Conservation (phyloP, 345 rosid genomes). For the Cardamine chenopodiifolia region DNA sequence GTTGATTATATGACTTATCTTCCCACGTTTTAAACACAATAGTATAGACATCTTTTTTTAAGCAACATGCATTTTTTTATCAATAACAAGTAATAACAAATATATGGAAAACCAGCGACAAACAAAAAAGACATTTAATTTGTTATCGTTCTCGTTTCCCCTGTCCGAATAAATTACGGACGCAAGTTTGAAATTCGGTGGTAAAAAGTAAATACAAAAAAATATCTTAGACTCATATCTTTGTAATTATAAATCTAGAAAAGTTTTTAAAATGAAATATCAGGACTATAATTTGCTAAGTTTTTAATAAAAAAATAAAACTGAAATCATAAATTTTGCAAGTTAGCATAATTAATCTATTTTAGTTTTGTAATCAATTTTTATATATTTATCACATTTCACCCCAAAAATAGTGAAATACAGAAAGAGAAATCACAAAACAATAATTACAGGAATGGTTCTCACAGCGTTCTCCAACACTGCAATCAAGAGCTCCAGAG, state of each 20-base stretch:
- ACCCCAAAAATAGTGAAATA: not conserved
- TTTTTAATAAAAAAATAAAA: no score
- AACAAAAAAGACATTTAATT: not conserved
- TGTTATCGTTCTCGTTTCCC: not conserved
- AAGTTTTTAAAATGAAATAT: not conserved
- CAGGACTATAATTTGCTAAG: not conserved
- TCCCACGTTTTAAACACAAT: not conserved
- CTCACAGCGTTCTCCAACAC: conserved; percentile 37
- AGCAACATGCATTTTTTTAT: not conserved
- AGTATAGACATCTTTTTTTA: not conserved
- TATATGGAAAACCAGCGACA: not conserved
- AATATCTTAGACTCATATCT: not conserved
- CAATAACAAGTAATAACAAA: not conserved
- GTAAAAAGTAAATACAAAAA: no score
- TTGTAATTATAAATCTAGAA: not conserved
- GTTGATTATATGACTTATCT: not conserved
- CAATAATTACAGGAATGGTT: not conserved
- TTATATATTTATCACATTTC: not conserved
- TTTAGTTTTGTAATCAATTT: not conserved
- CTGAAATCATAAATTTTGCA: no score
- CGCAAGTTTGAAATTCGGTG: not conserved
- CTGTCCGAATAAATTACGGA: not conserved
- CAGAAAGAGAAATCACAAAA: not conserved
- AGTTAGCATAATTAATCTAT: not conserved
- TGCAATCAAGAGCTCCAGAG: conserved; percentile 51